These are phyloP conservation scores for Kwoniella dendrophila DNA, from an alignment of 768 basidiomycete species.

Conservation along the genomic window DNA sequence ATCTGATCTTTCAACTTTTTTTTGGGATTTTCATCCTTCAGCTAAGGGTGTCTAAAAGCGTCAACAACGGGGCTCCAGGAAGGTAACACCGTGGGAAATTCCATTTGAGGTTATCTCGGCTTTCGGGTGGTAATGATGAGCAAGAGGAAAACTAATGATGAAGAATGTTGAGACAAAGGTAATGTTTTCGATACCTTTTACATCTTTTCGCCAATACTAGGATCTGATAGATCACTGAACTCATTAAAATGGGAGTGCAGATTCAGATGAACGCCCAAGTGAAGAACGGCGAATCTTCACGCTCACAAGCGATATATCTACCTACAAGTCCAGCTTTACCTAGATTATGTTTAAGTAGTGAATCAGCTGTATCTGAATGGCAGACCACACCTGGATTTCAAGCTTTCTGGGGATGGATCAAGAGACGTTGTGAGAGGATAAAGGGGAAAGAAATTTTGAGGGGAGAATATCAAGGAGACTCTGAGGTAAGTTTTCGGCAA, in stretches of 20 bases:
- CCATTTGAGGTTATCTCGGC: no score
- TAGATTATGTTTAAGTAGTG: slow-evolving; percentile 32
- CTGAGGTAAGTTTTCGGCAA: slow-evolving; percentile 11
- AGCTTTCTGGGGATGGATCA: slow-evolving; percentile 75
- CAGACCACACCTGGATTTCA: slow-evolving; percentile 69
- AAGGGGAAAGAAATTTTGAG: slow-evolving; percentile 65
- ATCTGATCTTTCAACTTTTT: slow-evolving; percentile 6
- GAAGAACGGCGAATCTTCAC: slow-evolving; percentile 7
- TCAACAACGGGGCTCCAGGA: slow-evolving; percentile 7
- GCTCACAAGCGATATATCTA: slow-evolving; percentile 9
- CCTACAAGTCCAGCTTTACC: slow-evolving; percentile 29
- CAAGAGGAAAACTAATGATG: no score
- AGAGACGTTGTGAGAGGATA: slow-evolving; percentile 74
- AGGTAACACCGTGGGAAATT: slow-evolving; percentile 13
- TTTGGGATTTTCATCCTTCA: not conserved
- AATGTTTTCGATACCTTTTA: no score
- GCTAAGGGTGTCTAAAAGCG: not conserved
- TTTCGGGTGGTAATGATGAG: not conserved
- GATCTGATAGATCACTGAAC: no score
- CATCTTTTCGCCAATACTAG: no score
- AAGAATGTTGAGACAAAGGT: no score
- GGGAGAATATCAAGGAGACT: slow-evolving; percentile 49
- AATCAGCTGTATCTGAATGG: slow-evolving; percentile 70
- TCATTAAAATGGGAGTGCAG: not conserved
- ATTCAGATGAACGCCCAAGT: not conserved